These are phyloP conservation scores for Inosperma sp. DNA, from an alignment of 768 basidiomycete species.

Conservation along the genomic window DNA sequence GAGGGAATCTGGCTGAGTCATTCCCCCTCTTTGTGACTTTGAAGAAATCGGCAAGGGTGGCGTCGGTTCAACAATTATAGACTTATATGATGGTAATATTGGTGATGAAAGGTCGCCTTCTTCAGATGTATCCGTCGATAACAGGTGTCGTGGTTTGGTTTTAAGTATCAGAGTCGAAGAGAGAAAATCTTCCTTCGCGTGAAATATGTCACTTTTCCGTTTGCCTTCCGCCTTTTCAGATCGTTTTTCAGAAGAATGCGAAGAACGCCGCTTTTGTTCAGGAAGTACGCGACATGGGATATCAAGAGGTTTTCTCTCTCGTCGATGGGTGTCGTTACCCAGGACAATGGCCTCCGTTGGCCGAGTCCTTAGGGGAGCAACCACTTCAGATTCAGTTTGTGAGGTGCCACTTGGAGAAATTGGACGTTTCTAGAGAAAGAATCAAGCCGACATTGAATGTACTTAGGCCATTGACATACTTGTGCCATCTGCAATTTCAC, in stretches of 20 bases:
- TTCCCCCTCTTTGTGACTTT: background rate
- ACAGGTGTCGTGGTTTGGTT: constrained; percentile 1
- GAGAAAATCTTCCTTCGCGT: constrained; percentile 5
- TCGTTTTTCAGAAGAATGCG: background rate
- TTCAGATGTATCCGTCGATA: constrained; percentile 15
- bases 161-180: constrained; percentile 9
- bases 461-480: constrained; percentile 17
- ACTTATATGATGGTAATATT: constrained; percentile 25
- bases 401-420: constrained; percentile 14
- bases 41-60: constrained; percentile 1
- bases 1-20: background rate
- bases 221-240: background rate
- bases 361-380: background rate
- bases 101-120: constrained; percentile 15
- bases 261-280: background rate
- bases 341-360: background rate
- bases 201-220: background rate
- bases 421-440: constrained; percentile 1
- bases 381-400: constrained; percentile 11
- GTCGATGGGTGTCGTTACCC: background rate
- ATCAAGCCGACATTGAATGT: too few species aligned
- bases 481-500: constrained; percentile 57
- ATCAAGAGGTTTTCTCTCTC: background rate
- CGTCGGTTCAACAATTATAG: constrained; percentile 13
- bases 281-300: background rate